Base-by-base conservation (phyloP, 2,329 filamentous ascomycete genomes). In the Ascochyta fabae region DNA sequence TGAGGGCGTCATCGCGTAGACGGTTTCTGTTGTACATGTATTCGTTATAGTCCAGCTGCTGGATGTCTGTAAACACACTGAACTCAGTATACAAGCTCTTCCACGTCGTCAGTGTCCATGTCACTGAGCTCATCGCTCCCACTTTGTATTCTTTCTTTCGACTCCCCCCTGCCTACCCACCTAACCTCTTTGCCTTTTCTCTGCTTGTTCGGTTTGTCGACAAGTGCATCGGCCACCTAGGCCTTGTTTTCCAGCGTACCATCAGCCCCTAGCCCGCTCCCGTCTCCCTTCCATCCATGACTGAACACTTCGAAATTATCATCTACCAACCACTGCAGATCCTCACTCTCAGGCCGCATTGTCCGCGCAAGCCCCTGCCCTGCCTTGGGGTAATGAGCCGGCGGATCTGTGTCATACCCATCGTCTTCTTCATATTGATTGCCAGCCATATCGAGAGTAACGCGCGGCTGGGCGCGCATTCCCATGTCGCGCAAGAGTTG, bases 321-420 rank as follows among this genome's bases (percentile, higher is more conserved):
- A 62, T 89, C 87, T 7, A 86, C 81, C 23, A 89, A 70, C 77
- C 86, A 87, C 53, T 85, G 79, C 35, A 87, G 63, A 67, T 89
- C 86, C 24, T 85, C 81, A 16, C 79, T 79, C 60, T 88, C 84
- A 0, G 81, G 80, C 6, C 82, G 79, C 19, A 88, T 67, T 23
- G 79, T 81, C 26, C 75, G 55, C 60, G 77, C 79, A 6, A 89
- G 76, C 2, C 87, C 87, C 50, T 86, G 81, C 1, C 87, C 87
- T 6, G 86, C 78, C 59, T 82, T 83, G 0, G 86, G 86, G 61
- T 89, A 89, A 39, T 86, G 80, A 26, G 84, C 81, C 5, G 81
- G 80, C 23, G 81, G 80, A 55, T 80, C 78, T 2, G 75, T 77
- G 58, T 79, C 78, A 64, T 86, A 85, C 41, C 83, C 82, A 42